Conservation (phyloP, 2,329 filamentous ascomycete species). For the Stachybotrys elegans region DNA sequence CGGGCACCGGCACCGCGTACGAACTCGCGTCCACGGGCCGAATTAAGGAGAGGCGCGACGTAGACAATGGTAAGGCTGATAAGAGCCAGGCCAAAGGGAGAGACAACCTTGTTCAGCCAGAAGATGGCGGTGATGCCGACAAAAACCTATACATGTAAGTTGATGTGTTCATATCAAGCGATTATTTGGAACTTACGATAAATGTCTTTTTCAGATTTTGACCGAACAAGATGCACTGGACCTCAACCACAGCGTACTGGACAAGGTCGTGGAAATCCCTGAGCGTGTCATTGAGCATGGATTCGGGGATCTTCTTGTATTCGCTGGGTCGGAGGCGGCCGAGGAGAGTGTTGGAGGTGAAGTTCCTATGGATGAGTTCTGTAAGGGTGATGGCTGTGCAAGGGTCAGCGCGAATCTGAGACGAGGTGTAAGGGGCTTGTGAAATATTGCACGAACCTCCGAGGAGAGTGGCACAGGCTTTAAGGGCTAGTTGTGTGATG, state of each 20-base stretch:
- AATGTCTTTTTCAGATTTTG: constrained; percentile 13
- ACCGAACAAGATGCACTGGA: constrained; percentile 10
- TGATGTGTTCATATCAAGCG: rapidly evolving
- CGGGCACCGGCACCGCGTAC: constrained; percentile 8
- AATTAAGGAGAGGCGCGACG: constrained; percentile 12
- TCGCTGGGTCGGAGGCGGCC: constrained; percentile 13
- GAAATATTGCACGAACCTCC: constrained; percentile 12
- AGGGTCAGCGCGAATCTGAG: background rate
- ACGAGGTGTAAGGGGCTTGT: background rate
- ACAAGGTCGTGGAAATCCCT: constrained; percentile 14
- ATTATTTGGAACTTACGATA: constrained; percentile 4
- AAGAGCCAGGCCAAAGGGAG: constrained; percentile 11
- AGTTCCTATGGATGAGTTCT: constrained; percentile 12
- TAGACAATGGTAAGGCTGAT: constrained; percentile 10
- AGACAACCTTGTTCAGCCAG: constrained; percentile 11
- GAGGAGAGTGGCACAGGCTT: constrained; percentile 9
- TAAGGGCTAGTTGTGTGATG: constrained; percentile 12
- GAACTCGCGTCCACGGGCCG: constrained; percentile 8
- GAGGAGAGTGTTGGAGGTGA: constrained; percentile 12
- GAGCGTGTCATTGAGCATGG: constrained; percentile 13
- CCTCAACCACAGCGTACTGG: constrained; percentile 10
- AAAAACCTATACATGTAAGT: constrained; percentile 9
- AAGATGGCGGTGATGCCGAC: constrained; percentile 4
- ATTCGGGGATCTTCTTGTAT: constrained; percentile 14
- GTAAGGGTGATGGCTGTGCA: constrained; percentile 9